These are phyloP conservation scores for Sechiopsis laciniata DNA, from an alignment of 306 rosid genomes.

Conservation along the genomic window DNA sequence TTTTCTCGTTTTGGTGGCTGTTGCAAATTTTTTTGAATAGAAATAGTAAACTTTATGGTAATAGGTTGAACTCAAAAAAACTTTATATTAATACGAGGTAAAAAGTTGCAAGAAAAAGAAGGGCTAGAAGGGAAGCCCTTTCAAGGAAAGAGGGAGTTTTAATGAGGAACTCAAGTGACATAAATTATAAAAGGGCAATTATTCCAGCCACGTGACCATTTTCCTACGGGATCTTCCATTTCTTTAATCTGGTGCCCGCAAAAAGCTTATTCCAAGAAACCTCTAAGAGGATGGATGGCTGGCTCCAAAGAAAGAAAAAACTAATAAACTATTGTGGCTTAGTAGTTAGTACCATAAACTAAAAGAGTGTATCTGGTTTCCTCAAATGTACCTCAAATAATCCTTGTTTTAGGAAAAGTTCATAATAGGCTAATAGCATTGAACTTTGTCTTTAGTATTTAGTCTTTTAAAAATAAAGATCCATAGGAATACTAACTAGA, in stretches of 20 bases:
- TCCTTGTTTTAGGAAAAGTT: background rate
- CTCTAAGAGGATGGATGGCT: background rate
- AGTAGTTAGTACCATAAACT: background rate
- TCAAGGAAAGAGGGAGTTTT: background rate
- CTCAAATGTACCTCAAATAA: conserved; percentile 5
- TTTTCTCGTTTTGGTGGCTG: background rate
- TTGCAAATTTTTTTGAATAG: background rate
- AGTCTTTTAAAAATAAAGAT: background rate
- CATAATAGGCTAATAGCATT: background rate
- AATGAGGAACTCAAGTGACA: background rate
- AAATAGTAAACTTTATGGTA: background rate
- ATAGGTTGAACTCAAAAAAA: no score
- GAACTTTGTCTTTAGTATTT: background rate
- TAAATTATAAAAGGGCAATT: background rate
- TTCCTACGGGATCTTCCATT: conserved; percentile 9
- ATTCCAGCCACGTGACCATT: background rate
- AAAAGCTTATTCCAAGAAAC: background rate
- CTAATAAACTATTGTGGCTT: background rate
- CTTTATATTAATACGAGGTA: background rate
- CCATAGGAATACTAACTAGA: background rate
- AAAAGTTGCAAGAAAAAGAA: background rate
- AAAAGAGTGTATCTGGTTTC: background rate
- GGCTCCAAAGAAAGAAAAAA: background rate
- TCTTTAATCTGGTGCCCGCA: background rate
- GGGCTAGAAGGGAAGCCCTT: background rate